Evolutionary conservation across 768 basidiomycete species (phyloP).

Genomic region (Pisolithus orientalis): DNA sequence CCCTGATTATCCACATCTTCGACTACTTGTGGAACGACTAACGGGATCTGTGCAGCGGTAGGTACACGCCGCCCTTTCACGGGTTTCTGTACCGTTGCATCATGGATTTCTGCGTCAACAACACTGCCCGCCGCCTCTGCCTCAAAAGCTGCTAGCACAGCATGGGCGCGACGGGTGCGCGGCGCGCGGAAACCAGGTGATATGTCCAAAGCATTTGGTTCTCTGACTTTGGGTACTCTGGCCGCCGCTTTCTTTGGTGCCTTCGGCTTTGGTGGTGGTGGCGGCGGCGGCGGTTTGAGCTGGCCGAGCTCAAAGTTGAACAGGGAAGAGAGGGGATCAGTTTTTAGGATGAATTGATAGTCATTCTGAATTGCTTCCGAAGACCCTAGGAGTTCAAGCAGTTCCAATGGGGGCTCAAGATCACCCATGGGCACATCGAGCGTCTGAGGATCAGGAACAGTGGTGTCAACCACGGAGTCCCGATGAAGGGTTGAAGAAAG

Average conservation of each 20-base stretch:
- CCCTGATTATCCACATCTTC: conserved; percentile 65
- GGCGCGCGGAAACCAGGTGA: conserved; percentile 44
- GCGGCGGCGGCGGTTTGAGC: conserved; percentile 55
- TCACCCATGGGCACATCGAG: conserved; percentile 45
- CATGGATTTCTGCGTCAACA: conserved; percentile 7
- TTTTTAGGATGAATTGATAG: conserved; percentile 47
- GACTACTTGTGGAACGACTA: conserved; percentile 50
- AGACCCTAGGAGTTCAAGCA: conserved; percentile 52
- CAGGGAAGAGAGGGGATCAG: conserved; percentile 58
- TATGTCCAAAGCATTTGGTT: conserved; percentile 28
- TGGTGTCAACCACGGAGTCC: conserved; percentile 7
- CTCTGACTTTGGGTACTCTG: conserved; percentile 12
- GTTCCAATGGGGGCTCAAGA: conserved; percentile 61
- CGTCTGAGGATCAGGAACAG: neutral
- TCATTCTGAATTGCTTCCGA: conserved; percentile 46
- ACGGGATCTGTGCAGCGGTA: conserved; percentile 17
- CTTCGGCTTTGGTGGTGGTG: conserved; percentile 40
- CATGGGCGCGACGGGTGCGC: conserved; percentile 39
- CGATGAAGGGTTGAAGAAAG: conserved; percentile 12
- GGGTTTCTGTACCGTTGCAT: conserved; percentile 20
- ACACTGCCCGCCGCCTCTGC: conserved; percentile 26
- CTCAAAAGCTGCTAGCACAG: conserved; percentile 40
- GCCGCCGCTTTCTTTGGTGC: conserved; percentile 35
- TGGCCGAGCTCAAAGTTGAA: conserved; percentile 62
- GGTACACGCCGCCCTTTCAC: conserved; percentile 15